Evolutionary conservation across 106 monocot genomes (phyloP).

Genomic region (Vanilla planifolia): DNA sequence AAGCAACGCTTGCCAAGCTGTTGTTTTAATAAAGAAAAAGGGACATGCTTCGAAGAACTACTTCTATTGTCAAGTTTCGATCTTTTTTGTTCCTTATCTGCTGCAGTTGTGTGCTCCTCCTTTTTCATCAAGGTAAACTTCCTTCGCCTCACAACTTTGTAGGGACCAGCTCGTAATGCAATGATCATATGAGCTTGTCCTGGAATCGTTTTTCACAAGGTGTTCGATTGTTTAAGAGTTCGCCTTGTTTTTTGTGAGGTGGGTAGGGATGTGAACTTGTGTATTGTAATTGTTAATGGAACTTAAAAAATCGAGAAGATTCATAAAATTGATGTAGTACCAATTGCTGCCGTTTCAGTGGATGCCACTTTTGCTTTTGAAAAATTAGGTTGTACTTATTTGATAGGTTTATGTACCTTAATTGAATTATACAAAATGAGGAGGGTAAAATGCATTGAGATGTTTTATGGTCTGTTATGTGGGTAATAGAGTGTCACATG

Average conservation of each 20-base stretch:
- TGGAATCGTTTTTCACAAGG: neutral
- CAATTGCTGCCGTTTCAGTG: too few species aligned
- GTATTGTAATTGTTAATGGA: neutral
- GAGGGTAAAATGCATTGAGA: too few species aligned
- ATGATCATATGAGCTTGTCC: too few species aligned
- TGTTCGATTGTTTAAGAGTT: neutral
- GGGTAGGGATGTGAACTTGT: too few species aligned
- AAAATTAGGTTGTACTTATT: too few species aligned
- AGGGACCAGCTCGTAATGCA: neutral
- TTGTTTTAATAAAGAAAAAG: neutral
- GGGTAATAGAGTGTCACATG: too few species aligned
- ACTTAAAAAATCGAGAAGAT: neutral
- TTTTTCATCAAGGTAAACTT: constrained; percentile 10
- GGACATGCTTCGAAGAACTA: neutral
- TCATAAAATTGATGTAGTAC: too few species aligned
- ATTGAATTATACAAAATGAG: too few species aligned
- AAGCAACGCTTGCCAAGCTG: neutral
- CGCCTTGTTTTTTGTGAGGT: neutral
- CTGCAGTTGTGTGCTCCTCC: neutral
- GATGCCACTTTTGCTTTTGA: too few species aligned
- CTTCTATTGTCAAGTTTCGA: neutral
- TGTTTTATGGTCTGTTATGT: too few species aligned
- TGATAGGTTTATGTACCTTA: too few species aligned
- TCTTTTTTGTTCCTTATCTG: neutral
- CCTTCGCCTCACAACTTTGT: neutral